phyloP scores from a whole-genome alignment of 192 early-diverging fungal species.

The Obelidium mucronatum region DNA sequence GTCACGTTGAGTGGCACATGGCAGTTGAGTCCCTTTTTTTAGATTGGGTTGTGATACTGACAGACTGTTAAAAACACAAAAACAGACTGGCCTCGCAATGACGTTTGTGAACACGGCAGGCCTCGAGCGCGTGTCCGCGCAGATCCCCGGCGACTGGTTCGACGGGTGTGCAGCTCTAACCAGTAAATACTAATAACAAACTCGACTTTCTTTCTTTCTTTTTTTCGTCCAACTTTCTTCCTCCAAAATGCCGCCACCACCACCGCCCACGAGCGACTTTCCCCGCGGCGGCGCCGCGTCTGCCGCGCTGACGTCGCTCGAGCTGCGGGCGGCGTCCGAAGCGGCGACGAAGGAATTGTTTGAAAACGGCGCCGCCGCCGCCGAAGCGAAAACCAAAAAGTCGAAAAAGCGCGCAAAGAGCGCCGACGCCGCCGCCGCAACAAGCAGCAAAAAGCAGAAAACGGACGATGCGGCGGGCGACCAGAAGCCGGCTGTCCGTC shows the following conservation, averaged over 20 bases:
- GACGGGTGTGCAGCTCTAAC: background rate
- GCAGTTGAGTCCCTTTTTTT: slow-evolving; percentile 1
- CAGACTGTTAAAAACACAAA: background rate
- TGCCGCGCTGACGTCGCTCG: slow-evolving; percentile 76
- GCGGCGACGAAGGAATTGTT: slow-evolving; percentile 77
- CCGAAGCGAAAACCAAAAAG: background rate
- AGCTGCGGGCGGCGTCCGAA: slow-evolving; percentile 78
- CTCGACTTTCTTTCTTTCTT: slow-evolving; percentile 35
- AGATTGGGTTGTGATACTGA: background rate
- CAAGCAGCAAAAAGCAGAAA: background rate
- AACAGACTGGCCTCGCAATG: slow-evolving; percentile 13
- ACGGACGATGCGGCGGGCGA: background rate
- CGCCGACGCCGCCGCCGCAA: background rate
- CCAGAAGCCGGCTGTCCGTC: slow-evolving; percentile 39
- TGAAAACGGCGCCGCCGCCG: slow-evolving; percentile 8
- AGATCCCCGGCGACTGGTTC: slow-evolving; percentile 10
- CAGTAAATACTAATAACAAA: no score
- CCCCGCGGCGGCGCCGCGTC: slow-evolving; percentile 81
- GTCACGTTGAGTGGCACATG: slow-evolving; percentile 34
- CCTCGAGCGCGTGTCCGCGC: background rate
- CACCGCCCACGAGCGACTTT: slow-evolving; percentile 60
- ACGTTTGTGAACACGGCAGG: slow-evolving; percentile 29
- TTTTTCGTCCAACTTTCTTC: slow-evolving; percentile 4
- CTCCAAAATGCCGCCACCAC: background rate
- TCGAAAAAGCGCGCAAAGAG: slow-evolving; percentile 46